These are phyloP conservation scores for Selaginella moellendorffii DNA, from an alignment of 75 land plant species.

Conservation along the genomic window DNA sequence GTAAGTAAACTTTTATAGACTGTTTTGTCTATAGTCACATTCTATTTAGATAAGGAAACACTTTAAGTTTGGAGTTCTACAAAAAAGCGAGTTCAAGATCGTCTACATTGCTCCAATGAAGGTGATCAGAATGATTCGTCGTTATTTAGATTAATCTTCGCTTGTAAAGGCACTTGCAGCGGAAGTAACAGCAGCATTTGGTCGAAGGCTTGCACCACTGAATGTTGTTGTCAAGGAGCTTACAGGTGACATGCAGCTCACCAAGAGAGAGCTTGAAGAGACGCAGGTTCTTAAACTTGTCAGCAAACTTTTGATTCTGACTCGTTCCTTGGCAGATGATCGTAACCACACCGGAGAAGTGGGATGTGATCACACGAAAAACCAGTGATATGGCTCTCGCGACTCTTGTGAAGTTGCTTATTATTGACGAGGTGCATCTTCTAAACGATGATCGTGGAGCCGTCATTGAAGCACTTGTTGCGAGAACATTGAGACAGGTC, in stretches of 20 bases:
- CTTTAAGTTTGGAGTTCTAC: slow-evolving; percentile 74
- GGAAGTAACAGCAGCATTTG: slow-evolving; percentile 79
- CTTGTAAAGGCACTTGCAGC: slow-evolving; percentile 84
- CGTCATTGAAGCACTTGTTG: slow-evolving; percentile 95
- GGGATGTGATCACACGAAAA: slow-evolving; percentile 99
- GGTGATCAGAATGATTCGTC: slow-evolving; percentile 25
- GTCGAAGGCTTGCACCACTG: slow-evolving; percentile 69
- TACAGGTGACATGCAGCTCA: slow-evolving; percentile 98
- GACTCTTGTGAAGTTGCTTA: slow-evolving; percentile 80
- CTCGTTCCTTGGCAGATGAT: slow-evolving; percentile 55
- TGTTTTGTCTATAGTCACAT: background rate
- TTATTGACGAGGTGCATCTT: slow-evolving; percentile 99
- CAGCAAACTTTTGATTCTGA: no score
- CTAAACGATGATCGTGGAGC: slow-evolving; percentile 99
- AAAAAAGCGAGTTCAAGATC: slow-evolving; percentile 89
- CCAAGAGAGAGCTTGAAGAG: slow-evolving; percentile 87
- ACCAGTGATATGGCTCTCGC: slow-evolving; percentile 96
- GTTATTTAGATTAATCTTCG: background rate
- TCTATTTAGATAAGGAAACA: slow-evolving; percentile 58
- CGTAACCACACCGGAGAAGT: slow-evolving; percentile 98
- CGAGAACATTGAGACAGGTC: slow-evolving; percentile 97
- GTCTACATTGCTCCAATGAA: slow-evolving; percentile 99
- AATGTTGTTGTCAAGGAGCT: slow-evolving; percentile 82
- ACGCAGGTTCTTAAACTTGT: slow-evolving; percentile 61
- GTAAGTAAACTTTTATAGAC: slow-evolving; percentile 17